These are phyloP conservation scores for Trypanosomatidae sp. DNA, from an alignment of 208 protist genomes.

Conservation along the genomic window DNA sequence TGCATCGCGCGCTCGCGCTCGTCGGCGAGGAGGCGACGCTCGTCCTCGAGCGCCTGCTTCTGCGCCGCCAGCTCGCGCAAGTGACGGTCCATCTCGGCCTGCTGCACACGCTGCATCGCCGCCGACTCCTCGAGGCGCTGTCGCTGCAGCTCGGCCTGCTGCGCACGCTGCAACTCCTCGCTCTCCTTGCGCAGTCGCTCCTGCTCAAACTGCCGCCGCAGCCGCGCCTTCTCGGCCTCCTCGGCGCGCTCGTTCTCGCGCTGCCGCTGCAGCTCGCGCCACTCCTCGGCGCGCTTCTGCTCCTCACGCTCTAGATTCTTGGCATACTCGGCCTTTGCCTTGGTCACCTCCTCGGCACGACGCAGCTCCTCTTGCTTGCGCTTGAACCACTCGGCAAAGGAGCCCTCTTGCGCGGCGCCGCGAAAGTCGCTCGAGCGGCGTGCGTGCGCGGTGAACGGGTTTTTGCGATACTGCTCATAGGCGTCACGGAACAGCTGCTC, in stretches of 20 bases:
- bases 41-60: slow-evolving; percentile 45
- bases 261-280: slow-evolving; percentile 54
- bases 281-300: slow-evolving; percentile 44
- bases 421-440: slow-evolving; percentile 14
- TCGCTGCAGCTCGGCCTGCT: slow-evolving; percentile 22
- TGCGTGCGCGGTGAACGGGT: slow-evolving; percentile 10
- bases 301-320: slow-evolving; percentile 60
- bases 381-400: slow-evolving; percentile 75
- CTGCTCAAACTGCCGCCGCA: slow-evolving; percentile 22
- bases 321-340: slow-evolving; percentile 60
- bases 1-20: slow-evolving; percentile 29
- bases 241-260: slow-evolving; percentile 44
- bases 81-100: slow-evolving; percentile 61
- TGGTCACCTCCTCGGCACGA: slow-evolving; percentile 44
- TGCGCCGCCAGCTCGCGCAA: slow-evolving; percentile 51
- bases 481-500: slow-evolving; percentile 73
- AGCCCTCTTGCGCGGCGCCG: slow-evolving; percentile 21
- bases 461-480: slow-evolving; percentile 68
- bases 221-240: slow-evolving; percentile 28
- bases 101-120: slow-evolving; percentile 49
- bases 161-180: slow-evolving; percentile 16
- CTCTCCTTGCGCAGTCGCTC: slow-evolving; percentile 32
- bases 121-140: slow-evolving; percentile 35
- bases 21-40: slow-evolving; percentile 38
- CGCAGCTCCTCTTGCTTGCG: slow-evolving; percentile 72